Base-by-base conservation (phyloP, 805 yeast species). In the Kluyveromyces dobzhanskii region DNA sequence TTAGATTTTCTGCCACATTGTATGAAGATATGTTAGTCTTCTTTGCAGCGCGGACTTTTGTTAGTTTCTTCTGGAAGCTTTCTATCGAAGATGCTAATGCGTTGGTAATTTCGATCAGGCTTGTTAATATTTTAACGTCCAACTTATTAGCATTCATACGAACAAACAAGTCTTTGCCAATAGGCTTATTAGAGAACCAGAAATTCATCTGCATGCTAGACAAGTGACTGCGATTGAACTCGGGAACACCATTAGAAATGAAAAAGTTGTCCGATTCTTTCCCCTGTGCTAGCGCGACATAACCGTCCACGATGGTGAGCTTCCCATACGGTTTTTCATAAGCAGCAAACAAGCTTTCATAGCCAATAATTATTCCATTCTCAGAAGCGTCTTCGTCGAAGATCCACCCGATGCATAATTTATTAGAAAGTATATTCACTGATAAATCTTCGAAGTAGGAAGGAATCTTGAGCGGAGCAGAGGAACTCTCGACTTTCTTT, bases 301-400 rank as follows among this genome's bases (percentile, higher is more conserved):
- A 86, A 3, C 85, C 82, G 32, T 79, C 83, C 37, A 74, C 66
- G 41, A 85, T 63, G 0, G 86, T 73, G 29, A 85, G 64, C 45
- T 79, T 78, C 2, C 94, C 94, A 30, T 75, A 59, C 7, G 66
- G 66, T 13, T 73, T 71, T 33, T 78, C 79, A 17, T 79, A 70
- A 0, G 78, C 73, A 1, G 85, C 76, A 44, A 78, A 82, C 16
- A 85, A 73, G 13, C 78, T 64, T 46, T 84, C 85, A 40, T 82
- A 85, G 0, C 97, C 97, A 23, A 77, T 44, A 28, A 83, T 78
- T n/a, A 85, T 52, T 9, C 96, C 96, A 0, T 86, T 86, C 17
- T 67, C 69, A 2, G 52, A 44, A 4, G 56, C 57, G 5, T 51
- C 50, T 12, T 52, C 54, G n/a, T 73, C 78, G 53, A 81, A 82